A percentile compares a stretch with the other conserved stretches of the same genome.
These are phyloP conservation scores for Crithidia thermophila DNA, from an alignment of 208 protist genomes.

Conservation along the genomic window DNA sequence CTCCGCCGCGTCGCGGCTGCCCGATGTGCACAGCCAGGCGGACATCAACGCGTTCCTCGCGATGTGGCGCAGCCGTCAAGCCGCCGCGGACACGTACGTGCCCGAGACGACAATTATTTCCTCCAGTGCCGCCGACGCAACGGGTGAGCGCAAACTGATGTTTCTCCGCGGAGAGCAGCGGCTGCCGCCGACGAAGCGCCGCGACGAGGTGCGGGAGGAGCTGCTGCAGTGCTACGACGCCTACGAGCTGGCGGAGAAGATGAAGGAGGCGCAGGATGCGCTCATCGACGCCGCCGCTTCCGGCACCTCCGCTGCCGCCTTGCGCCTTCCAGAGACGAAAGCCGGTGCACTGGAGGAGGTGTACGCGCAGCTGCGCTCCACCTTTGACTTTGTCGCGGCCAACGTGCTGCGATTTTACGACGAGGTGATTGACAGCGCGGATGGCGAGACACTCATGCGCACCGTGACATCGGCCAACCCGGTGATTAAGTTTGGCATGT, in stretches of 20 bases:
- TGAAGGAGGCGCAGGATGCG: slow-evolving; percentile 64
- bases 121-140: background rate
- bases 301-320: background rate
- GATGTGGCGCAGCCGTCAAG: slow-evolving; percentile 73
- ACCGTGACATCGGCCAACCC: slow-evolving; percentile 46
- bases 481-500: slow-evolving; percentile 89
- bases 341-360: slow-evolving; percentile 50
- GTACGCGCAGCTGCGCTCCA: slow-evolving; percentile 57
- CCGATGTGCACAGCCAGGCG: slow-evolving; percentile 70
- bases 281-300: background rate
- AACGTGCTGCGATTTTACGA: slow-evolving; percentile 83
- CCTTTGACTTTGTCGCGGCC: slow-evolving; percentile 82
- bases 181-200: slow-evolving; percentile 43
- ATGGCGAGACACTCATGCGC: slow-evolving; percentile 80
- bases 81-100: slow-evolving; percentile 24
- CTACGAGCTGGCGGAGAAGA: slow-evolving; percentile 68
- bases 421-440: slow-evolving; percentile 69
- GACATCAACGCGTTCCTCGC: slow-evolving; percentile 92
- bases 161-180: slow-evolving; percentile 71
- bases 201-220: slow-evolving; percentile 53
- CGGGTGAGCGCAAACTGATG: slow-evolving; percentile 16
- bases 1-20: slow-evolving; percentile 72
- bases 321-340: slow-evolving; percentile 20
- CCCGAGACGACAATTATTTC: slow-evolving; percentile 44
- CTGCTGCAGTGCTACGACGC: slow-evolving; percentile 73